Evolutionary conservation across 2,329 filamentous ascomycete species (phyloP).

Genomic region (Talaromyces sp.): DNA sequence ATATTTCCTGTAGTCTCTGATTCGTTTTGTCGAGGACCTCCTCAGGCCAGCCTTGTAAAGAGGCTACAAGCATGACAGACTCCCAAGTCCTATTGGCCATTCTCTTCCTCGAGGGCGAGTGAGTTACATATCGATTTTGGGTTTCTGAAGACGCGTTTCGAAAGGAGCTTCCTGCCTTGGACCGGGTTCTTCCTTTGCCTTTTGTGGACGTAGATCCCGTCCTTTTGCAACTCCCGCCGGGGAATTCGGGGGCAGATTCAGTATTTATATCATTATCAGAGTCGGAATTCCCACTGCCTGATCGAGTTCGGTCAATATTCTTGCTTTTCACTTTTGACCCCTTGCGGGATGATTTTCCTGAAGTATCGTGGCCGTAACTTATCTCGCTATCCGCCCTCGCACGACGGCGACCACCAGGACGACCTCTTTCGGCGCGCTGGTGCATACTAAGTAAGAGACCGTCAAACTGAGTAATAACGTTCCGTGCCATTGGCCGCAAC

Average conservation of each 20-base stretch:
- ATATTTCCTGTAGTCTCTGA: background rate
- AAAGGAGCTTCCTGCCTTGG: background rate
- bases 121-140: background rate
- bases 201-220: background rate
- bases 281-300: background rate
- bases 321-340: background rate
- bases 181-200: background rate
- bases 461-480: conserved; percentile 67
- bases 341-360: background rate
- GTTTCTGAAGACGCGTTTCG: background rate
- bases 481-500: conserved; percentile 64
- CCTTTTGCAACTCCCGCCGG: conserved; percentile 7
- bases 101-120: background rate
- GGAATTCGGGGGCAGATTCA: conserved; percentile 26
- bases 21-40: background rate
- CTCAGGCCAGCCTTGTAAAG: background rate
- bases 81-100: background rate
- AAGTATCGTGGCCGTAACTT: background rate
- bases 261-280: conserved; percentile 21
- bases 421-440: conserved; percentile 54
- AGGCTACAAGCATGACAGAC: background rate
- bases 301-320: background rate
- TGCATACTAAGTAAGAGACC: conserved; percentile 66
- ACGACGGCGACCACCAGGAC: conserved; percentile 19
- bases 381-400: background rate